Conservation (phyloP, 345 rosid genomes). For the Camelina hispida region DNA sequence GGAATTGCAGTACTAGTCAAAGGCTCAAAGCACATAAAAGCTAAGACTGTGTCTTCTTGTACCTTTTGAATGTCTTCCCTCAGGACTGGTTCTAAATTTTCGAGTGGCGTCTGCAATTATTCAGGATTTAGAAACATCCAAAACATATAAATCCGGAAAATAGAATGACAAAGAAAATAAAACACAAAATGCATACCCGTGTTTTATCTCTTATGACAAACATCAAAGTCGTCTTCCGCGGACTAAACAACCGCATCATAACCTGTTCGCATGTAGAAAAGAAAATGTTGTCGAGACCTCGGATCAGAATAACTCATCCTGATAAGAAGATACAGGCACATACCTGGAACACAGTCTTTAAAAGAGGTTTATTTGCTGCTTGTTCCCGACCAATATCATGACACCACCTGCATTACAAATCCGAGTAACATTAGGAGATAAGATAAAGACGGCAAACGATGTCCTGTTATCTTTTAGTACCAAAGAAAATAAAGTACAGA, state of each 20-base stretch:
- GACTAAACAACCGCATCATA: conserved; percentile 99
- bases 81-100: conserved; percentile 90
- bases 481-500: conserved; percentile 17
- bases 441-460: conserved; percentile 18
- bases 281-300: conserved; percentile 9
- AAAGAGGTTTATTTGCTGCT: conserved; percentile 99
- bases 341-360: conserved; percentile 99
- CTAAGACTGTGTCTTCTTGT: conserved; percentile 24
- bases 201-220: conserved; percentile 99
- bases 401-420: conserved; percentile 83
- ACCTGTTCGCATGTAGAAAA: conserved; percentile 61
- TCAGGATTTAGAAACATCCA: conserved; percentile 35
- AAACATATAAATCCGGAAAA: conserved; percentile 26
- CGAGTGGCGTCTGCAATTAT: conserved; percentile 82
- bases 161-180: not conserved
- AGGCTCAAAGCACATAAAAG: conserved; percentile 21
- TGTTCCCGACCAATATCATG: conserved; percentile 99
- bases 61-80: conserved; percentile 99
- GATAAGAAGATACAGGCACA: conserved; percentile 26
- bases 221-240: conserved; percentile 96
- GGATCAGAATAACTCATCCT: conserved; percentile 28
- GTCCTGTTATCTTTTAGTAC: conserved; percentile 1
- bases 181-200: conserved; percentile 53
- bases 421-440: conserved; percentile 21
- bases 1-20: conserved; percentile 23